Base-by-base conservation (phyloP, 441 rosid genomes). In the Jatropha podagrica region DNA sequence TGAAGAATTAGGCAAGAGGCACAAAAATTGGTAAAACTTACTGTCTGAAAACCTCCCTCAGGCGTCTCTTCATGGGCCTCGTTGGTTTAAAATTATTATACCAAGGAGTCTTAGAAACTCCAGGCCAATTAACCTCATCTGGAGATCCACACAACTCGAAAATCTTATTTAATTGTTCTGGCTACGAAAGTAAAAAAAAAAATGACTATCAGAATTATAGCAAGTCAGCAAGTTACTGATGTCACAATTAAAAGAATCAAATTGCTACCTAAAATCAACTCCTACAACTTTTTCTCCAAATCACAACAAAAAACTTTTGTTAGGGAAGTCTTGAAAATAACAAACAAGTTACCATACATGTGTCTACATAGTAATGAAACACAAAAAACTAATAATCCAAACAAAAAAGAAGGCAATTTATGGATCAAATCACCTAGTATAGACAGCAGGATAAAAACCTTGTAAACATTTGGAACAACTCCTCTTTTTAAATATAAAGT, bases 41-140 rank as follows among this genome's bases (percentile, higher is more conserved):
- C 99, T 89, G 88, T 84, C 91, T 84, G 82, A 91, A 96, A 64
- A 86, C 82, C 83, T 96, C 98, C 62, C 93, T 85, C 17, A 92
- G 78, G 32, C 97, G 97, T 81, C 97, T 87, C 88, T 92, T 91
- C 85, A 88, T 82, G 27, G 90, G 92, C 68, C 97, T 88, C 65
- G 89, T 62, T 72, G 99, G 93, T 84, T 96, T 94, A 81, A 90
- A 88, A 80, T 90, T 93, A 81, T 82, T 89, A 79, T 92, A 96
- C 97, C 94, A 94, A 38, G 98, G 97, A 83, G 87, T 91, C 84
- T 91, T 90, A 7, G 97, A 82, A 80, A 89, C 97, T 23, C 97
- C 98, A 20, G 98, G 98, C 99, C 99, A 96, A 74, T 81, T 96
- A 83, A 74, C 84, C 81, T 94, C 98, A 82, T 94, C 97, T n/a